Evolutionary conservation across 768 basidiomycete genomes (phyloP).

Genomic region (Hericium erinaceus): DNA sequence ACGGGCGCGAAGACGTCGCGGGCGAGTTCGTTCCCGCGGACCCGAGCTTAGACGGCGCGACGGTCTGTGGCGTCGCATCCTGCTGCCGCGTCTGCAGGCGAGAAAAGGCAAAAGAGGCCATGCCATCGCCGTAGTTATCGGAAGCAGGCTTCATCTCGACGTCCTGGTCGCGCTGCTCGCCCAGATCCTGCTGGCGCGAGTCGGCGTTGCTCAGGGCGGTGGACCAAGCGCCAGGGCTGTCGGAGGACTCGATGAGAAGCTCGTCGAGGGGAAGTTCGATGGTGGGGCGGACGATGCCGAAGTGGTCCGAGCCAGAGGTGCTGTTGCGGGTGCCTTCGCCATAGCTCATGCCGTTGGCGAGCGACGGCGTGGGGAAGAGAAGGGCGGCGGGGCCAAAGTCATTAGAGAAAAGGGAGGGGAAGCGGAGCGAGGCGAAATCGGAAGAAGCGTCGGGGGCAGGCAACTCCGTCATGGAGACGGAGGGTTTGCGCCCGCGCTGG

Average conservation of each 20-base stretch:
- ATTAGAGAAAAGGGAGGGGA: constrained; percentile 63
- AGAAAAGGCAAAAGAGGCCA: constrained; percentile 24
- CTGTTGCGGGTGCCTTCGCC: constrained; percentile 56
- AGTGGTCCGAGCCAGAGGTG: constrained; percentile 36
- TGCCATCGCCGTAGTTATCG: constrained; percentile 20
- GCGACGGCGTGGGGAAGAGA: constrained; percentile 57
- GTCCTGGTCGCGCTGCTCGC: constrained; percentile 20
- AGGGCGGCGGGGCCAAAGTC: constrained; percentile 76
- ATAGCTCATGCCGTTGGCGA: constrained; percentile 62
- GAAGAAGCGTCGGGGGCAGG: constrained; percentile 11
- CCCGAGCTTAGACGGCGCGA: constrained; percentile 50
- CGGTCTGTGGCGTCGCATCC: constrained; percentile 35
- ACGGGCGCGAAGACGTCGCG: neutral
- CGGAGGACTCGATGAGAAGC: constrained; percentile 41
- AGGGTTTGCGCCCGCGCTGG: constrained; percentile 24
- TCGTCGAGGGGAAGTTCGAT: constrained; percentile 86
- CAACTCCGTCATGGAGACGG: constrained; percentile 11
- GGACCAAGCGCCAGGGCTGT: constrained; percentile 25
- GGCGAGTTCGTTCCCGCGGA: constrained; percentile 16
- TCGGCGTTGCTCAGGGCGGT: constrained; percentile 3
- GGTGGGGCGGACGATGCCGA: constrained; percentile 66
- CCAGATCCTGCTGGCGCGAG: constrained; percentile 14
- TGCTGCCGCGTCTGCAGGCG: constrained; percentile 32
- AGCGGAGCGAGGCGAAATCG: constrained; percentile 40
- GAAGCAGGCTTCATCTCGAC: constrained; percentile 17